Evolutionary conservation across 2,329 filamentous ascomycete genomes (phyloP).

Genomic region (Nannizziopsis arthrosporioides): DNA sequence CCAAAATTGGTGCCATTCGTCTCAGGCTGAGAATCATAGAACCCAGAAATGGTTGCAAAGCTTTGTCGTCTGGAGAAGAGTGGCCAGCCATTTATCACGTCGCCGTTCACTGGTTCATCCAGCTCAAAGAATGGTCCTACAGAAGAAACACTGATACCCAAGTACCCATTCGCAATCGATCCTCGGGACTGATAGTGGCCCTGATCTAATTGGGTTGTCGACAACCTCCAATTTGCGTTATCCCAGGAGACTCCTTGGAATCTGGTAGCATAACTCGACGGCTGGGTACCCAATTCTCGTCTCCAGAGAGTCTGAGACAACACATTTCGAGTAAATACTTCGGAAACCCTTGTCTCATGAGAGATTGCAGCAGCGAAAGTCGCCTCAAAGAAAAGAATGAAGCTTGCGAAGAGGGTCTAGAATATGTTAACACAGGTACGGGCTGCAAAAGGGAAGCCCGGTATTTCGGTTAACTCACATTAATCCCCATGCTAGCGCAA

Average conservation of each 20-base stretch:
- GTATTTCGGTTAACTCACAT: neutral
- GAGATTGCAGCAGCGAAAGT: neutral
- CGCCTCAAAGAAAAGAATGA: conserved; percentile 7
- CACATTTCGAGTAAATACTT: conserved; percentile 10
- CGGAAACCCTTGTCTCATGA: conserved; percentile 5
- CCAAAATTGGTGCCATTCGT: conserved; percentile 53
- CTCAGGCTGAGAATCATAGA: conserved; percentile 50
- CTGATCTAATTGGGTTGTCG: conserved; percentile 43
- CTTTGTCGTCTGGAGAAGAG: conserved; percentile 51
- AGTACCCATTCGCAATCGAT: conserved; percentile 51
- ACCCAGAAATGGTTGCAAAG: conserved; percentile 57
- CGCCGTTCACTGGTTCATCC: conserved; percentile 39
- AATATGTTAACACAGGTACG: neutral
- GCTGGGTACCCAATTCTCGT: neutral
- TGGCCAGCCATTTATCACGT: conserved; percentile 55
- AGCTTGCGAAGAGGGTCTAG: conserved; percentile 1
- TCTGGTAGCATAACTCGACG: conserved; percentile 35
- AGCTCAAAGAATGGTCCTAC: conserved; percentile 53
- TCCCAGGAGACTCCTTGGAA: conserved; percentile 48
- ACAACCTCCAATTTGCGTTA: conserved; percentile 45
- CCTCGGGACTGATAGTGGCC: conserved; percentile 51
- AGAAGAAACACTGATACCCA: conserved; percentile 53
- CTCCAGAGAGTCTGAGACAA: conserved; percentile 3
- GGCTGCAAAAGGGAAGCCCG: neutral
- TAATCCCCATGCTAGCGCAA: conserved; percentile 1